Evolutionary conservation across 345 rosid species (phyloP).

Genomic region (Syzygium aqueum): DNA sequence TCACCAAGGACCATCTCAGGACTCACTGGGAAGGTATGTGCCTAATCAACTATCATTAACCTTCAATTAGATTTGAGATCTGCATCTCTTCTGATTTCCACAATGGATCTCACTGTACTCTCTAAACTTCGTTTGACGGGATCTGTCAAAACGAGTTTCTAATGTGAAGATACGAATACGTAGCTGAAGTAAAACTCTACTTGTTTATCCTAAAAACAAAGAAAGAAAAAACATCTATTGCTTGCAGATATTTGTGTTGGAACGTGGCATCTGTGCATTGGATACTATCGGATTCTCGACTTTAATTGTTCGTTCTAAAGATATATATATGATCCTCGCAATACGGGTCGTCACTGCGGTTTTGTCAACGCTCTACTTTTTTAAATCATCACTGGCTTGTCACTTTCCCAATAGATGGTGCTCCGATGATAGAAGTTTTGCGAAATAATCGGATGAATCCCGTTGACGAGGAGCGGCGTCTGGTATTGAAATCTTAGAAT

Average conservation of each 20-base stretch:
- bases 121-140: background rate
- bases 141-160: background rate
- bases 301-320: background rate
- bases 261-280: background rate
- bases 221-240: background rate
- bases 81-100: background rate
- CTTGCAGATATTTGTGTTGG: background rate
- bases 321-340: background rate
- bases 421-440: background rate
- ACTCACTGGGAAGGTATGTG: constrained; percentile 12
- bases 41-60: too few relatives aligned
- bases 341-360: background rate
- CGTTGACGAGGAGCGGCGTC: too few relatives aligned
- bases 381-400: background rate
- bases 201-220: background rate
- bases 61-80: background rate
- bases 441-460: too few relatives aligned
- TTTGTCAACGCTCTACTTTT: too few relatives aligned
- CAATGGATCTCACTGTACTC: background rate
- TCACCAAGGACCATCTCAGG: background rate
- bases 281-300: background rate
- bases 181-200: background rate
- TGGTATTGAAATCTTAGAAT: too few relatives aligned
- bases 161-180: background rate
- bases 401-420: background rate